These are phyloP conservation scores for Kodamaea sp. DNA, from an alignment of 1,139 yeast genomes.

Conservation along the genomic window DNA sequence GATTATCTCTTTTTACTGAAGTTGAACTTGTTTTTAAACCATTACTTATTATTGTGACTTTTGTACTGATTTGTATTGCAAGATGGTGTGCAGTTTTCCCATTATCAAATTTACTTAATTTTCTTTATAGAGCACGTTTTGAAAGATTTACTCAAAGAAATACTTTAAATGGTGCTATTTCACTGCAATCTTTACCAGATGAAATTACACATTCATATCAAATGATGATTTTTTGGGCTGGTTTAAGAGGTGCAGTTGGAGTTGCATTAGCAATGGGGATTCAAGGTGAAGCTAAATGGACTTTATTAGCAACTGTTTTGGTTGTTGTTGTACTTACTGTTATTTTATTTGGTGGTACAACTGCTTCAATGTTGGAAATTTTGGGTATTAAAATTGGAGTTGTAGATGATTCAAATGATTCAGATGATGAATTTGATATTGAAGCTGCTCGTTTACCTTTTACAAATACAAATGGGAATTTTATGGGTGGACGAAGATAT, in stretches of 20 bases:
- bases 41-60: slow-evolving; percentile 81
- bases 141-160: slow-evolving; percentile 33
- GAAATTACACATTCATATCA: slow-evolving; percentile 95
- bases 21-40: slow-evolving; percentile 96
- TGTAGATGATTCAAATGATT: slow-evolving; percentile 65
- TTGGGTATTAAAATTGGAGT: slow-evolving; percentile 91
- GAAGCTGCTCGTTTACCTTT: slow-evolving; percentile 61
- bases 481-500: slow-evolving; percentile 37
- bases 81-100: slow-evolving; percentile 99
- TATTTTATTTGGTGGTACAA: slow-evolving; percentile 95
- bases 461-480: slow-evolving; percentile 13
- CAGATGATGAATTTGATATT: slow-evolving; percentile 94
- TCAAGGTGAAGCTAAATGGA: slow-evolving; percentile 89
- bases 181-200: slow-evolving; percentile 55
- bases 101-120: slow-evolving; percentile 76
- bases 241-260: slow-evolving; percentile 97
- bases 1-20: slow-evolving; percentile 90
- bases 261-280: slow-evolving; percentile 98
- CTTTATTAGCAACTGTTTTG: slow-evolving; percentile 86
- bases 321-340: slow-evolving; percentile 97
- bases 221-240: slow-evolving; percentile 99
- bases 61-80: slow-evolving; percentile 87
- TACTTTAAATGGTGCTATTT: slow-evolving; percentile 38
- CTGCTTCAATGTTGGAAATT: slow-evolving; percentile 96
- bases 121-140: slow-evolving; percentile 60